Conservation (phyloP, 2,329 filamentous ascomycete genomes). For the Cercospora janseana region DNA sequence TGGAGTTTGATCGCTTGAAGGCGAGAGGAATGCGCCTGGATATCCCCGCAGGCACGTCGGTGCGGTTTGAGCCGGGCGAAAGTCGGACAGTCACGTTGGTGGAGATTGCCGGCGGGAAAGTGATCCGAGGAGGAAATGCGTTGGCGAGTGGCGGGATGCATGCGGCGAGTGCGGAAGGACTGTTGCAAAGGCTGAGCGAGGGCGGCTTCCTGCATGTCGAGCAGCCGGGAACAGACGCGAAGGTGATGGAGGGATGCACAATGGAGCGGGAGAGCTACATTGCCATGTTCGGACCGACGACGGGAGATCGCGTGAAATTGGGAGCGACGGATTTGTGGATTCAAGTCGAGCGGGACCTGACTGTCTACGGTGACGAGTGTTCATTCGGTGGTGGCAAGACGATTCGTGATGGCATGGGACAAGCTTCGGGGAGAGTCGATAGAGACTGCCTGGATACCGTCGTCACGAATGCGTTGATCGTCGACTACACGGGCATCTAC, state of each 20-base stretch:
- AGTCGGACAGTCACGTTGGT: constrained; percentile 86
- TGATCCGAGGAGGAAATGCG: constrained; percentile 81
- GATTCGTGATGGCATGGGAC: constrained; percentile 90
- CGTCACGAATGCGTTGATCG: constrained; percentile 82
- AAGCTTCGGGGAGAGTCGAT: constrained; percentile 74
- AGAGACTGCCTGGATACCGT: constrained; percentile 76
- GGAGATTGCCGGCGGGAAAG: constrained; percentile 75
- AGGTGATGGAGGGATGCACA: constrained; percentile 58
- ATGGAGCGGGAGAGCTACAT: constrained; percentile 79
- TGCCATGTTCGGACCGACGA: constrained; percentile 89
- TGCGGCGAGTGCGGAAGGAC: constrained; percentile 64
- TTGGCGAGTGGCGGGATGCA: constrained; percentile 65
- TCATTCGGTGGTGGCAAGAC: constrained; percentile 95
- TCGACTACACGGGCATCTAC: constrained; percentile 91
- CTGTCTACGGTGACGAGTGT: constrained; percentile 87
- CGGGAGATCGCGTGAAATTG: constrained; percentile 77
- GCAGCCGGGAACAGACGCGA: constrained; percentile 58
- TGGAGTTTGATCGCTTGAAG: constrained; percentile 80
- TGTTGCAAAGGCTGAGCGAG: constrained; percentile 64
- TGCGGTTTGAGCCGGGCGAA: constrained; percentile 92
- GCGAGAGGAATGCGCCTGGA: constrained; percentile 85
- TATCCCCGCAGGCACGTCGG: constrained; percentile 85
- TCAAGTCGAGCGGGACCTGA: constrained; percentile 81
- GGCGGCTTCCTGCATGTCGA: constrained; percentile 76
- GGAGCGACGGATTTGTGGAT: constrained; percentile 88